Percentiles rank a stretch among this genome's conserved stretches.
phyloP scores from a whole-genome alignment of 768 basidiomycete genomes.

The Trametes coccinea region DNA sequence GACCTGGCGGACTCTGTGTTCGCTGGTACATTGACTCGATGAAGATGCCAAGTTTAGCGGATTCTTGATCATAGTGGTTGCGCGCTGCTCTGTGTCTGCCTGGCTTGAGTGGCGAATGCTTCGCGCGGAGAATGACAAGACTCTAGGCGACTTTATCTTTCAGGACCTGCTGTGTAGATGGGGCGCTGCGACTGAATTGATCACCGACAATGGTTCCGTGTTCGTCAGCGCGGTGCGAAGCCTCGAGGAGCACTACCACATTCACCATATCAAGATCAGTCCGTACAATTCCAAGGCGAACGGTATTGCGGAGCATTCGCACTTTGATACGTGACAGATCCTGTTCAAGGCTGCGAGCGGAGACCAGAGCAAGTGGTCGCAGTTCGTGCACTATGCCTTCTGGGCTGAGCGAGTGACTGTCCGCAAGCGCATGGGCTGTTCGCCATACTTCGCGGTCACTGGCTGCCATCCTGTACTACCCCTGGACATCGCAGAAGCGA shows the following conservation, averaged over 20 bases:
- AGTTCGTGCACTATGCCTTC: conserved; percentile 29
- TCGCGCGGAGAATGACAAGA: conserved; percentile 29
- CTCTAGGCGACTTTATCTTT: conserved; percentile 35
- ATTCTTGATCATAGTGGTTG: conserved; percentile 35
- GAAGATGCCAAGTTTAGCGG: too few species aligned
- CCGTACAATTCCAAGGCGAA: conserved; percentile 46
- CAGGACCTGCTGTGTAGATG: conserved; percentile 39
- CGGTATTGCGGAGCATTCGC: too few species aligned
- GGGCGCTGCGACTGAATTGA: conserved; percentile 39
- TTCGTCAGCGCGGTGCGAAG: conserved; percentile 28
- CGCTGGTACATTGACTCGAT: too few species aligned
- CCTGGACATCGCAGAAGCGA: conserved; percentile 21
- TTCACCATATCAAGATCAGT: conserved; percentile 41
- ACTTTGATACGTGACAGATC: conserved; percentile 32
- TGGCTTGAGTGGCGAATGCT: conserved; percentile 37
- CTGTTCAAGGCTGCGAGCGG: conserved; percentile 35
- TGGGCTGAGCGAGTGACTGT: conserved; percentile 41
- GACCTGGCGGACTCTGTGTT: too few species aligned
- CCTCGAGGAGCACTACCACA: conserved; percentile 30
- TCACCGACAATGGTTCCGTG: conserved; percentile 43
- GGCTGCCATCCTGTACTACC: too few species aligned
- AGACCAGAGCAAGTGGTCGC: conserved; percentile 24
- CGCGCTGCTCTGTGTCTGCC: conserved; percentile 33
- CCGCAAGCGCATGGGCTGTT: conserved; percentile 31
- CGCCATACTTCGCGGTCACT: conserved; percentile 26